Evolutionary conservation across 805 yeast genomes (phyloP), one percentile per base, ranked within the genome.

Genomic region (Wickerhamomyces ciferrii): DNA sequence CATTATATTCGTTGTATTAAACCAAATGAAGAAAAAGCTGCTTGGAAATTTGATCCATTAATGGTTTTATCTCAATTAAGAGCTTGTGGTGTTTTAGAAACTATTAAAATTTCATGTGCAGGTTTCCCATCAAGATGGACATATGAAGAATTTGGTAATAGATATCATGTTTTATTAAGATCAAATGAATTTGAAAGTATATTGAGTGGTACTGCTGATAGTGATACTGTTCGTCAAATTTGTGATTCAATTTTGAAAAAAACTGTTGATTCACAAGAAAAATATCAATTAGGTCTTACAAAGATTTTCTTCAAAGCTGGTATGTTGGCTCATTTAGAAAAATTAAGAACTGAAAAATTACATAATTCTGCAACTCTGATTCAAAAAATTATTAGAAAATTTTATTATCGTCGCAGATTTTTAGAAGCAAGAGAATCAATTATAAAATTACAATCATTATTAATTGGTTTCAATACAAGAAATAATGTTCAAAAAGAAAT

Each of bases 1-100:
- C 99, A 92, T 66, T 92, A 92, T 61, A 92, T 92, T 62, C 84
- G 99, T 63, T 92, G 99, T 74, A 92, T 94, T 63, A 92, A 92
- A 67, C 98, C 99, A 6, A 92, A 92, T 65, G 97, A 90, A 59
- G 83, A 82, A 53, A 92, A 94, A 67, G 84, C 81, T 50, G 96
- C 98, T 2, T 92, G 99, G 98, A 85, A 83, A 63, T 92, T 92
- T 67, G 96, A 90, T 60, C 89, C 96, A 15, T 76, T 90, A 39
- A 91, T 92, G 97, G 98, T 92, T 14, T 74, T 94, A 50, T 84
- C 96, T 6, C 99, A 92, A 67, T 75, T 92, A 52, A 80, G 99
- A 63, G 99, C 99, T 6, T 92, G 99, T 74, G 99, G 99, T 84
- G 98, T 92, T 41, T 74, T 92, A 55, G 99, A 94, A 65, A 94